phyloP scores from a whole-genome alignment of 768 basidiomycete species.

The Serpula lacrymans region DNA sequence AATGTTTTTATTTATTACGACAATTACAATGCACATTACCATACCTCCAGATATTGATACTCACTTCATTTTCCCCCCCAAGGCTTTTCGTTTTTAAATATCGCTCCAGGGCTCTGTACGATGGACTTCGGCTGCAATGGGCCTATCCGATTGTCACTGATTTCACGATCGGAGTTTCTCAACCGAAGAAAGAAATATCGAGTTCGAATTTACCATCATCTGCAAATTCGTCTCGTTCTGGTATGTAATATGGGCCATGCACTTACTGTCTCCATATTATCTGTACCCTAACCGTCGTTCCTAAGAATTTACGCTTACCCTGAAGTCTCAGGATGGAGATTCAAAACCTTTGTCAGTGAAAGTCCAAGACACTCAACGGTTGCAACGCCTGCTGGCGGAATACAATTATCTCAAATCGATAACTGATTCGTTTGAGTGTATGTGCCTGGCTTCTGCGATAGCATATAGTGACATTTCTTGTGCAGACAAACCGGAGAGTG shows the following conservation, averaged over 20 bases:
- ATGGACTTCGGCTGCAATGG: slow-evolving; percentile 43
- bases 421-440: too few relatives aligned
- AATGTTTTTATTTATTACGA: slow-evolving; percentile 6
- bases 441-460: too few relatives aligned
- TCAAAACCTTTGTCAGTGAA: slow-evolving; percentile 40
- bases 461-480: too few relatives aligned
- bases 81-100: slow-evolving; percentile 51
- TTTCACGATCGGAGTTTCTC: slow-evolving; percentile 56
- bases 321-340: slow-evolving; percentile 40
- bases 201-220: slow-evolving; percentile 31
- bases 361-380: slow-evolving; percentile 43
- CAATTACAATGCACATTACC: too few relatives aligned
- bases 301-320: slow-evolving; percentile 52
- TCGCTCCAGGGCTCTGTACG: slow-evolving; percentile 12
- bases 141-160: slow-evolving; percentile 55
- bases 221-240: too few relatives aligned
- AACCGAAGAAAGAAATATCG: slow-evolving; percentile 43
- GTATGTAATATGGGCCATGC: slow-evolving; percentile 41
- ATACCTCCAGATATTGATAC: too few relatives aligned
- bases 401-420: slow-evolving; percentile 57
- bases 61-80: slow-evolving; percentile 5
- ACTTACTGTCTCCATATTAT: too few relatives aligned
- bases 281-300: too few relatives aligned
- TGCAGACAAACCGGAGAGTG: too few relatives aligned
- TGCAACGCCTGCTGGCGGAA: slow-evolving; percentile 49